Conservation (phyloP, 805 yeast species). For the Dipodascus albidus region DNA sequence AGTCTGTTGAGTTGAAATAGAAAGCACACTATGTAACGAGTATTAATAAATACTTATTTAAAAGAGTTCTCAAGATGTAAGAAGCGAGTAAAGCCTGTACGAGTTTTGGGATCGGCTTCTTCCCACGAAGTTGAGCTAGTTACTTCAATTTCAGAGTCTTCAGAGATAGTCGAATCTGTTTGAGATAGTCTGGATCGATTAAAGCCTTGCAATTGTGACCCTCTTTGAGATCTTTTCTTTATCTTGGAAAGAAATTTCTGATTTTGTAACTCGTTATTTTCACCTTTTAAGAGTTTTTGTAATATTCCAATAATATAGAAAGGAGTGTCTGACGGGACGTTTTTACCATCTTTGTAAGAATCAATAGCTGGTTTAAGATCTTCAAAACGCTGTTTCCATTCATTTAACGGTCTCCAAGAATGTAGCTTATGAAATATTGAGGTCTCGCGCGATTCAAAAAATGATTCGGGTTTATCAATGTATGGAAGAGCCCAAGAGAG, state of each 20-base stretch:
- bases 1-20: too few species aligned
- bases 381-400: background rate
- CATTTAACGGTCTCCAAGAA: background rate
- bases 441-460: background rate
- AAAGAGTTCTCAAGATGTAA: background rate
- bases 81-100: background rate
- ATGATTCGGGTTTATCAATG: background rate
- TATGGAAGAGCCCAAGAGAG: background rate
- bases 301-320: background rate
- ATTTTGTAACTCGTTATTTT: background rate
- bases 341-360: background rate
- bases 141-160: background rate
- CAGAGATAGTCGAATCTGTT: too few species aligned
- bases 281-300: background rate
- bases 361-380: background rate
- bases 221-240: background rate
- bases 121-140: background rate
- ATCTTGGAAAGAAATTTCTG: too few species aligned
- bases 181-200: too few species aligned
- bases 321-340: background rate
- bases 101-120: background rate
- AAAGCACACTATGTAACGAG: too few species aligned
- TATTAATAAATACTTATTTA: too few species aligned
- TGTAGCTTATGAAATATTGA: background rate
- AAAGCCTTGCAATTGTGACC: background rate